phyloP scores from a whole-genome alignment of 495 filamentous ascomycete species.

The Penicillium cinerascens region DNA sequence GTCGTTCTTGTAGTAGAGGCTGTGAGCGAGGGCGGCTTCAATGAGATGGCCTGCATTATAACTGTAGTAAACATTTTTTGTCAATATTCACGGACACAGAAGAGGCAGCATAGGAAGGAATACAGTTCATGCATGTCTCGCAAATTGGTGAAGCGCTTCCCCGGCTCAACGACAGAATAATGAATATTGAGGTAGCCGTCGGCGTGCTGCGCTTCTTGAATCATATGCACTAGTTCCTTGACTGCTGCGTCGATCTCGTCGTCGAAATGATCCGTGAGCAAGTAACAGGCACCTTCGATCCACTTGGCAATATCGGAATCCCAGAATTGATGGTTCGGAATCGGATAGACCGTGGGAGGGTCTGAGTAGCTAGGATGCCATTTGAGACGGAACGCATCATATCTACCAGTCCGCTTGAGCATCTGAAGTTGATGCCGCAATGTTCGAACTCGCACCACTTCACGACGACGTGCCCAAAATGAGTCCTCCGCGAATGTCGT shows the following conservation, averaged over 20 bases:
- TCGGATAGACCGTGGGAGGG: conserved; percentile 44
- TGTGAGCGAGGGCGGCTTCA: conserved; percentile 55
- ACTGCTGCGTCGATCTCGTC: conserved; percentile 49
- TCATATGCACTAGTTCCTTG: conserved; percentile 53
- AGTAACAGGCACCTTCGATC: conserved; percentile 59
- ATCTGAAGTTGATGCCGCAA: conserved; percentile 46
- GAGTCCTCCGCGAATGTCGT: conserved; percentile 26
- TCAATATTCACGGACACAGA: neutral
- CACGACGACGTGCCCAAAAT: conserved; percentile 38
- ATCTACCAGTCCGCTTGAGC: conserved; percentile 51
- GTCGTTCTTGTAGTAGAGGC: conserved; percentile 47
- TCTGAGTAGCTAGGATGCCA: conserved; percentile 51
- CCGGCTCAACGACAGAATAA: conserved; percentile 52
- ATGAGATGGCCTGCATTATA: conserved; percentile 60
- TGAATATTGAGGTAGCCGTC: conserved; percentile 61
- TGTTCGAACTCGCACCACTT: conserved; percentile 39
- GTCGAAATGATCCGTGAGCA: conserved; percentile 44
- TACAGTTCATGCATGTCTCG: conserved; percentile 60
- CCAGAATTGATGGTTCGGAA: conserved; percentile 56
- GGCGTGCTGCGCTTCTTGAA: conserved; percentile 48
- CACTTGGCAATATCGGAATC: conserved; percentile 60
- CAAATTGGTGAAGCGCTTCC: conserved; percentile 53
- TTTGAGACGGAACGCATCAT: conserved; percentile 51
- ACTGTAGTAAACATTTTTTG: conserved; percentile 19
- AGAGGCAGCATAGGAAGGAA: conserved; percentile 1